Base-by-base conservation (phyloP, 345 rosid species). In the Pseudoturritis turrita region DNA sequence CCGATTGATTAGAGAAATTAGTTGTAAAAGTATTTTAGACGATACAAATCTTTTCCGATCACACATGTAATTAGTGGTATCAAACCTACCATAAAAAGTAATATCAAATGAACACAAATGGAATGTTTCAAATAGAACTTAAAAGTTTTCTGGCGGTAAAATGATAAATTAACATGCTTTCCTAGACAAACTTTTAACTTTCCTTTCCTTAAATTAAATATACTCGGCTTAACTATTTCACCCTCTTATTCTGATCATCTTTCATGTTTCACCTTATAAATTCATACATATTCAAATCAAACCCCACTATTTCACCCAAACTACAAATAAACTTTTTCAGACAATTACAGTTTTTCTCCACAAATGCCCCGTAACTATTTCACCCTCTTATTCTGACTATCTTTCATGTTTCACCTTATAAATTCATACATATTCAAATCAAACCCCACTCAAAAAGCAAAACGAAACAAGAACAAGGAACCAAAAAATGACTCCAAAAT, bases 291-390 rank as follows among this genome's bases (percentile, higher is more conserved):
- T 14, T 65, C 65, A 37, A 50, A 46, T 17, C 65, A 37, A 57
- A 64, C 71, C 77, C 56, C 76, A 72, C 63, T 13, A n/a, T n/a
- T n/a, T n/a, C 53, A 62, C 45, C 45, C 70, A 65, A 49, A 47
- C 60, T 47, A 37, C 61, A 64, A 64, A 64, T 46, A 49, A 25
- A 2, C 5, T 2, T 36, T 57, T 10, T 56, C 4, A 54, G 11
- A 45, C 33, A 47, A 28, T 65, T 66, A 39, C 39, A 43, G 3
- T 11, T 55, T 44, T 10, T 62, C 37, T 33, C 37, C 37, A 33
- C 10, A 33, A 9, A 33, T 8, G 37, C 37, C 37, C 37, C 37
- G 10, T n/a, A n/a, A 45, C 50, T 25, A 17, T 59, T 40, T 45
- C 11, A 72, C 52, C 47, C 64, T 63, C 54, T n/a, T 31, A 43